Evolutionary conservation across 352 stramenopile genomes (phyloP).

Genomic region (Phytophthora quininea): DNA sequence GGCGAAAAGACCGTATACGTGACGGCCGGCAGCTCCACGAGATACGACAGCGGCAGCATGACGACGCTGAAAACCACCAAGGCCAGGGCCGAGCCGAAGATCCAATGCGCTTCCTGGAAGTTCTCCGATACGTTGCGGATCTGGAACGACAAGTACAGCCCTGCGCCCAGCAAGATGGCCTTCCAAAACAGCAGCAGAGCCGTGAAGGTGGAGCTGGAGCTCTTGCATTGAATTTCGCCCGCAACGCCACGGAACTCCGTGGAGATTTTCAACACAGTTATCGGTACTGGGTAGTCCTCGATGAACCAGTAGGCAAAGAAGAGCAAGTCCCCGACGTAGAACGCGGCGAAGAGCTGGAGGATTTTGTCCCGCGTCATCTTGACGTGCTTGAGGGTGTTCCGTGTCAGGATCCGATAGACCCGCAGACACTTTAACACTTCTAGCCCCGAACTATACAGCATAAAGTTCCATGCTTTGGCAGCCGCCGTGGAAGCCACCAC

Average conservation of each 20-base stretch:
- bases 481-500: no score
- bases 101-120: constrained; percentile 65
- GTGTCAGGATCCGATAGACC: constrained; percentile 50
- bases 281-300: constrained; percentile 27
- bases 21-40: constrained; percentile 31
- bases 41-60: constrained; percentile 46
- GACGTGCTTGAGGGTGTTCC: constrained; percentile 32
- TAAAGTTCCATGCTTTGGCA: no score
- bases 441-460: no score
- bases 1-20: constrained; percentile 38
- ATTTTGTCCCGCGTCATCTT: constrained; percentile 19
- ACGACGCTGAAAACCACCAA: constrained; percentile 37
- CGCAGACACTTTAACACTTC: constrained; percentile 40
- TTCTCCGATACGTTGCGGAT: constrained; percentile 54
- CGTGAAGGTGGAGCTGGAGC: constrained; percentile 42
- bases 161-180: constrained; percentile 34
- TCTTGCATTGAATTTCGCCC: constrained; percentile 24
- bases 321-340: constrained; percentile 26
- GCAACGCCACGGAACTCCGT: constrained; percentile 20
- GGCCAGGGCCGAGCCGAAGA: constrained; percentile 40
- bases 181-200: constrained; percentile 51
- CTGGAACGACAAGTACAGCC: constrained; percentile 47
- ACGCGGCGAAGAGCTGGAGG: constrained; percentile 24
- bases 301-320: constrained; percentile 32
- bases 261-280: neutral